Percentiles rank a stretch among this genome's conserved stretches.
Evolutionary conservation across 148 eudicot genomes (phyloP).

Genomic region (Mesembryanthemum crystallinum): DNA sequence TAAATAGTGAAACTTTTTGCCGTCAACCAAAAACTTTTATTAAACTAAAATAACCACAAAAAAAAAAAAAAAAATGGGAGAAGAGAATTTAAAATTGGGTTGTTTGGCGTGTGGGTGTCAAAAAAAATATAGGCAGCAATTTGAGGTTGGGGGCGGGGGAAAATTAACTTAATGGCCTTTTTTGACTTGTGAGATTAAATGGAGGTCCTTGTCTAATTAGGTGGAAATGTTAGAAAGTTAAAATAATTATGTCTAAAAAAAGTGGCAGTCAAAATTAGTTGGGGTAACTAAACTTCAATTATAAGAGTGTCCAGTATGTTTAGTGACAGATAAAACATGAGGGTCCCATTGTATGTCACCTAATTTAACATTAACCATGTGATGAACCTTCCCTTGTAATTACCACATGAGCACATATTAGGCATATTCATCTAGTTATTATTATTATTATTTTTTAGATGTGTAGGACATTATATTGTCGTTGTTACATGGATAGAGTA

Average conservation of each 20-base stretch:
- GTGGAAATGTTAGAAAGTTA: conserved; percentile 18
- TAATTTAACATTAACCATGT: conserved; percentile 7
- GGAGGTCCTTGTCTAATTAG: conserved; percentile 24
- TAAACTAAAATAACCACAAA: too few relatives aligned
- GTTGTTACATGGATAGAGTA: too few relatives aligned
- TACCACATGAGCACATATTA: conserved; percentile 12
- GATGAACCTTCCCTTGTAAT: conserved; percentile 11
- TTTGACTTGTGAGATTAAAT: conserved; percentile 5
- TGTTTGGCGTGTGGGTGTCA: conserved; percentile 22
- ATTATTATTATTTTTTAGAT: conserved; percentile 14
- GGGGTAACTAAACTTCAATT: conserved; percentile 25
- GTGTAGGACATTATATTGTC: too few relatives aligned
- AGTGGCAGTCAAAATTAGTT: conserved; percentile 19
- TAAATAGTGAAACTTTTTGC: too few relatives aligned
- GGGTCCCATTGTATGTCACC: conserved; percentile 18
- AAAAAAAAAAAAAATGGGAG: too few relatives aligned
- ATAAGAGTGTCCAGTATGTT: conserved; percentile 32
- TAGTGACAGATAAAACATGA: conserved; percentile 22
- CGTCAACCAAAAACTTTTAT: too few relatives aligned
- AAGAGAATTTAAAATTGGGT: conserved; percentile 23
- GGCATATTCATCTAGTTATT: neutral
- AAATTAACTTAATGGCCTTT: neutral
- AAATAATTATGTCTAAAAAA: conserved; percentile 30
- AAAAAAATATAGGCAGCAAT: too few relatives aligned
- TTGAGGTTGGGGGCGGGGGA: too few relatives aligned